A percentile compares a stretch with the other conserved stretches of the same genome.
These are phyloP conservation scores for Paecilomyces fulvus DNA, from an alignment of 2,329 filamentous ascomycete genomes.

Conservation along the genomic window DNA sequence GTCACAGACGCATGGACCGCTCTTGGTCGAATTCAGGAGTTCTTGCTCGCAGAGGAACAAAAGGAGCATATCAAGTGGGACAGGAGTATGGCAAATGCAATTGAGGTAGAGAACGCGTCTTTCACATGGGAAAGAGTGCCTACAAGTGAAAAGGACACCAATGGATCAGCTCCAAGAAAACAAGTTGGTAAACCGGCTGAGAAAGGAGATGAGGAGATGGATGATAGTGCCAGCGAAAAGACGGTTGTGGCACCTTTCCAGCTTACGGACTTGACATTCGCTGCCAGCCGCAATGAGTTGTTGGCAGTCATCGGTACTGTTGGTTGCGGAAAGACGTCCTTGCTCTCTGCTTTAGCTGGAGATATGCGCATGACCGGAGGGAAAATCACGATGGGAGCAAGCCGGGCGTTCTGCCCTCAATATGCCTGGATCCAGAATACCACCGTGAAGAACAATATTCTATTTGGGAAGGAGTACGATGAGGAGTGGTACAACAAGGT, in stretches of 20 bases:
- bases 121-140: constrained; percentile 74
- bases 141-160: constrained; percentile 9
- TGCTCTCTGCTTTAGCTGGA: constrained; percentile 80
- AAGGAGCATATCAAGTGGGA: constrained; percentile 59
- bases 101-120: constrained; percentile 62
- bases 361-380: constrained; percentile 73
- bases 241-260: constrained; percentile 30
- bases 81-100: constrained; percentile 43
- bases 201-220: constrained; percentile 8
- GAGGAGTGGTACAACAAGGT: constrained; percentile 73
- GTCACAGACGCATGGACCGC: constrained; percentile 85
- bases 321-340: constrained; percentile 80
- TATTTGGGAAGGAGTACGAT: constrained; percentile 75
- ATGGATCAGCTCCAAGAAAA: neutral
- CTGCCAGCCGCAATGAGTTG: constrained; percentile 30
- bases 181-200: constrained; percentile 1
- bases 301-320: constrained; percentile 56
- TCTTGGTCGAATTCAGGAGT: constrained; percentile 76
- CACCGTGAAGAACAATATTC: constrained; percentile 77
- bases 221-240: constrained; percentile 14
- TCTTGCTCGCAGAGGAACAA: constrained; percentile 76
- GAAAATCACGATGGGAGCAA: constrained; percentile 80
- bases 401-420: constrained; percentile 84
- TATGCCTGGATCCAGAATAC: constrained; percentile 98
- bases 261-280: constrained; percentile 29